Conservation (phyloP, 345 rosid species). For the Lepidium sativum region DNA sequence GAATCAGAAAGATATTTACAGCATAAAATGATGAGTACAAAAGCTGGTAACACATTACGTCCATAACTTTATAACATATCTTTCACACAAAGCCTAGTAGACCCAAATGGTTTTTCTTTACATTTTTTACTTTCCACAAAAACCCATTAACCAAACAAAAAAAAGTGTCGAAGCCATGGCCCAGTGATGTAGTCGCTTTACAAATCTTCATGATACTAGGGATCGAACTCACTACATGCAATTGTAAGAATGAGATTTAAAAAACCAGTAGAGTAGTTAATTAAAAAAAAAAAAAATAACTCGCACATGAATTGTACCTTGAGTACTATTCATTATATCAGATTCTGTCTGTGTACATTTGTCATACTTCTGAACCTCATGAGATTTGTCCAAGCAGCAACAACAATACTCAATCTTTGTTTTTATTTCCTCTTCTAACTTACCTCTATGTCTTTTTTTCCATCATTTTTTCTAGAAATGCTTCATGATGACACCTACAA, state of each 20-base stretch:
- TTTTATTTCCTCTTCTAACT: neutral
- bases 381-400: constrained; percentile 11
- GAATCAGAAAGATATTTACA: constrained; percentile 1
- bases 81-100: constrained; percentile 18
- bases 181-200: no score
- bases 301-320: constrained; percentile 16
- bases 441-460: neutral
- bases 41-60: neutral
- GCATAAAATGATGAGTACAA: neutral
- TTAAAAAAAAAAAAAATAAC: neutral
- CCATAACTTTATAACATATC: constrained; percentile 14
- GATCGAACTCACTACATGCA: no score
- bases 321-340: constrained; percentile 18
- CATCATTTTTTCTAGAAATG: neutral
- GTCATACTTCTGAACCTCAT: constrained; percentile 15
- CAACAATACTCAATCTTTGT: constrained; percentile 1
- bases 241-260: no score
- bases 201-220: no score
- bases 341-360: constrained; percentile 18
- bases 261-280: no score
- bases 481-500: constrained; percentile 21
- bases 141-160: constrained; percentile 3
- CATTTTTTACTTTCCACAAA: constrained; percentile 8
- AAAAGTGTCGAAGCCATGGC: no score
- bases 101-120: neutral